Base-by-base conservation (phyloP, 306 rosid species). In the Lagenaria siceraria region DNA sequence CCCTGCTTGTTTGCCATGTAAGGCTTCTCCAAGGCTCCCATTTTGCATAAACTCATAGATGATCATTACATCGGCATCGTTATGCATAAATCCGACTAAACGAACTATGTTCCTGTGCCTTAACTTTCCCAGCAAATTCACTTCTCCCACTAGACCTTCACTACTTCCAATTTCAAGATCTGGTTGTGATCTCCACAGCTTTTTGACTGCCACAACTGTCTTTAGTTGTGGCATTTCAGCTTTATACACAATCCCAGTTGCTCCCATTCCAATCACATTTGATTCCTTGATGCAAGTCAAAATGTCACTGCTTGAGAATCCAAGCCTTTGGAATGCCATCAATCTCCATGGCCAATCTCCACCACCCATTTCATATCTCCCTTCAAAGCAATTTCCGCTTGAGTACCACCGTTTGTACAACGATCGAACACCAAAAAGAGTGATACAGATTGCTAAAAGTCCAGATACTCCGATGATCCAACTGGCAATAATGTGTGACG, bases 281-380 rank as follows among this genome's bases (percentile, higher is more conserved):
- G 92, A 84, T 83, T 95, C 98, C 75, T 89, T 92, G 58, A 92
- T 90, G 80, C 97, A 89, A 78, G 96, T 88, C 77, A 95, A 85
- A 83, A 95, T 90, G 80, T 92, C 97, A 31, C 83, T 73, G 33
- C 88, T 90, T 64, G 90, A 86, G 80, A 95, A 95, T 36, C 87
- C 82, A 79, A 95, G 93, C 85, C 99, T 89, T 75, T 92, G 97
- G 84, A 92, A 95, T 77, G 91, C 89, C 92, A 92, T 86, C 82
- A 95, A 81, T 86, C 97, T 84, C 99, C 97, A 95, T 2, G 99
- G 97, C 99, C 99, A 92, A 84, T 91, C 93, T 82, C 91, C 91
- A 74, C 83, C 78, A 76, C 93, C 89, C 81, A 84, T 89, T 65
- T 81, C 92, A 61, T 85, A 89, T 54, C 83, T 87, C 74, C 85